Base-by-base conservation (phyloP, 179 eudicot species). In the Kewa caespitosa region DNA sequence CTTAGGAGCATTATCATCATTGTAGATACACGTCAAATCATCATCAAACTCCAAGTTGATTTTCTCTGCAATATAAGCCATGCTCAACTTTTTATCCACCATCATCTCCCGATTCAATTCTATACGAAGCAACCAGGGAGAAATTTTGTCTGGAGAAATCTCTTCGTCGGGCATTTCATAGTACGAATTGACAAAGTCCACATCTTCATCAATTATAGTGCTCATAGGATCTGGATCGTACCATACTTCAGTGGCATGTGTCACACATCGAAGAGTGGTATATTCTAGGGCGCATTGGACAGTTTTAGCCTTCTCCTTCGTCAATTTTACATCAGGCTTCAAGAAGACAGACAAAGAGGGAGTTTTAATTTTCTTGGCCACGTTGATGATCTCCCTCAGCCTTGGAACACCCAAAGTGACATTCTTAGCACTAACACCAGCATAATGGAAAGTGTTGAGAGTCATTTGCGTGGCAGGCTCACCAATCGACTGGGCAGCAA, bases 381-480 rank as follows among this genome's bases (percentile, higher is more conserved):
- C 99, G 63, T 94, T 96, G 76, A 96, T 94, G 54, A 96, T 96
- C 78, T 96, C 99, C 80, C 96, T 89, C 91, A 96, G 86, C 86
- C 99, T 83, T 13, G 99, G 99, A 81, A 96, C 99, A 73, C 98
- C 98, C 39, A 96, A 89, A 75, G 99, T 94, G 74, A 96, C 99
- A 85, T 96, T 96, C 88, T 96, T 96, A 32, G 99, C 99, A 89
- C 99, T 96, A 71, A 96, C 99, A 91, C 99, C 99, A 87, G 99
- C 98, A 90, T 89, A 96, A 54, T 96, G 99, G 80, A 96, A 96
- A 48, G 99, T 96, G 69, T 96, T 96, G 8, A 96, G 90, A 28
- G 99, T 96, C 99, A 96, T 96, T 69, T 96, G 99, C 50, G 99
- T 96, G 32, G 99, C 99, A 76, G 99, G 99, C 81, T 96, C 99